phyloP scores from a whole-genome alignment of 768 basidiomycete genomes.

The Boletus reticulatus region DNA sequence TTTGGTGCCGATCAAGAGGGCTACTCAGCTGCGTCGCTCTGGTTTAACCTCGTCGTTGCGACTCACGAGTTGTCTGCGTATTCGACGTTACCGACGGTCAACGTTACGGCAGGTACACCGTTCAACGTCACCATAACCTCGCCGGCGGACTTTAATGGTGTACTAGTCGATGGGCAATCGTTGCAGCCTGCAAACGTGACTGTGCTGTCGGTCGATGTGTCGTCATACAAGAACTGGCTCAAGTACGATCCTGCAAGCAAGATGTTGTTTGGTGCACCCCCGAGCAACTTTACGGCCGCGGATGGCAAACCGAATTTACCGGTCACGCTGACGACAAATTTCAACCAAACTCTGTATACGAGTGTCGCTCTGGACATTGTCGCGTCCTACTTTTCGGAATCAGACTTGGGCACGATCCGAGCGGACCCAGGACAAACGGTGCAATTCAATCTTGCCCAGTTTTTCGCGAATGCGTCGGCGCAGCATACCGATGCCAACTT shows the following conservation, averaged over 20 bases:
- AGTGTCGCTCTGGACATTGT: slow-evolving; percentile 65
- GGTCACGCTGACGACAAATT: slow-evolving; percentile 56
- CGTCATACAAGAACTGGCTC: slow-evolving; percentile 55
- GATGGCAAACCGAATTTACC: slow-evolving; percentile 45
- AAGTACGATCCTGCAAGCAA: slow-evolving; percentile 53
- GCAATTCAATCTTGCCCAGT: slow-evolving; percentile 51
- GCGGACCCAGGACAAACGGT: slow-evolving; percentile 50
- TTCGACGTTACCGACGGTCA: slow-evolving; percentile 58
- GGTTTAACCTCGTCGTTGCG: slow-evolving; percentile 68
- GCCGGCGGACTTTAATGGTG: slow-evolving; percentile 56
- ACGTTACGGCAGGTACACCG: slow-evolving; percentile 57
- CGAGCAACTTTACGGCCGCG: slow-evolving; percentile 37
- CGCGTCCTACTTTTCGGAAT: slow-evolving; percentile 67
- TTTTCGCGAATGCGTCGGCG: slow-evolving; percentile 48
- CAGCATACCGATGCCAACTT: slow-evolving; percentile 48
- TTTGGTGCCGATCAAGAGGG: slow-evolving; percentile 73
- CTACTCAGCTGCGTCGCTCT: slow-evolving; percentile 56
- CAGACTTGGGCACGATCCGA: slow-evolving; percentile 55
- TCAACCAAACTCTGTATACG: slow-evolving; percentile 66
- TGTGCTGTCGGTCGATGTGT: slow-evolving; percentile 56
- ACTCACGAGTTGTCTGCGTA: slow-evolving; percentile 61
- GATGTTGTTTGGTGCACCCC: slow-evolving; percentile 66
- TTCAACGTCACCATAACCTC: slow-evolving; percentile 55
- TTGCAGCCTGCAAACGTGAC: slow-evolving; percentile 61
- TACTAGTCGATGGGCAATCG: slow-evolving; percentile 59